A percentile compares a stretch with the other conserved stretches of the same genome.
These are phyloP conservation scores for Neurospora africana DNA, from an alignment of 495 filamentous ascomycete genomes.

Conservation along the genomic window DNA sequence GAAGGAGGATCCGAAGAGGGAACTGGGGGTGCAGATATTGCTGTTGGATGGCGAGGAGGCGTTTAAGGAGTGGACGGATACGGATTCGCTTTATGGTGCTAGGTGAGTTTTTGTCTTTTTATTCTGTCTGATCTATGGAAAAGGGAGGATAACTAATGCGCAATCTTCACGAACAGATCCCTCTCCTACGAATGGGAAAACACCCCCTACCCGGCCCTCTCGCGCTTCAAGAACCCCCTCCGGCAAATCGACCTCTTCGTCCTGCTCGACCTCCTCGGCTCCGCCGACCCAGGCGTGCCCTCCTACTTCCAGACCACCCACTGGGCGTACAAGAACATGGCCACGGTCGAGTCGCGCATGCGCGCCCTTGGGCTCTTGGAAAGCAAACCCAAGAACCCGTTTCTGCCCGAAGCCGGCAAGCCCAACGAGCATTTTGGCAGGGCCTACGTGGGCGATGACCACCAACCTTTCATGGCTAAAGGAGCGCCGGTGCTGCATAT, in stretches of 20 bases:
- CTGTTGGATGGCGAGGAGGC: constrained; percentile 89
- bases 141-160: no score
- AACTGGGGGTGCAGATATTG: constrained; percentile 70
- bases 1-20: constrained; percentile 20
- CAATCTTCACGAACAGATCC: no score
- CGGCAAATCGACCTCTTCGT: constrained; percentile 74
- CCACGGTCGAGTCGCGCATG: constrained; percentile 56
- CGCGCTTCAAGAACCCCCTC: constrained; percentile 58
- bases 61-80: constrained; percentile 61
- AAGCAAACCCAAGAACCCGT: constrained; percentile 21
- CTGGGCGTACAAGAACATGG: constrained; percentile 75
- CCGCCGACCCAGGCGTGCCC: constrained; percentile 52
- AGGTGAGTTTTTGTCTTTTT: constrained; percentile 28
- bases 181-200: constrained; percentile 70
- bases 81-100: constrained; percentile 74
- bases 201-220: constrained; percentile 53
- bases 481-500: constrained; percentile 78
- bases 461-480: constrained; percentile 69
- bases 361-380: constrained; percentile 36
- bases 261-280: constrained; percentile 76
- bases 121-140: no score
- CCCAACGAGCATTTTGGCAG: constrained; percentile 32
- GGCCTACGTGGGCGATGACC: constrained; percentile 59
- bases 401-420: constrained; percentile 44
- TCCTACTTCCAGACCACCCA: constrained; percentile 79